phyloP scores from a whole-genome alignment of 1,284 basidiomycete species.

The Meira nashicola region DNA sequence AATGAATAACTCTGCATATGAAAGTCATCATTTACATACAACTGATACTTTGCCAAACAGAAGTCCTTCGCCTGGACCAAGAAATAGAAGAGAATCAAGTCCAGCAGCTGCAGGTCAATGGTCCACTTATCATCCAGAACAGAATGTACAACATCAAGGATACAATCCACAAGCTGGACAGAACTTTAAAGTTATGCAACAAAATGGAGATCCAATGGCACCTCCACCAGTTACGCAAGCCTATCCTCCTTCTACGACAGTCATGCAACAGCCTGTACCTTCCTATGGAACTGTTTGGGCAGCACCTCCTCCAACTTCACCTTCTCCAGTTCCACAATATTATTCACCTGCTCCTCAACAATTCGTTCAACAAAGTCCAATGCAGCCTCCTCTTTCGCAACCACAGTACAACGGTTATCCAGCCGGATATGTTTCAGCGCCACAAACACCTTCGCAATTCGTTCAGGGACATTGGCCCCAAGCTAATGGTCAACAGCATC shows the following conservation, averaged over 20 bases:
- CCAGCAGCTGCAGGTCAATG: background rate
- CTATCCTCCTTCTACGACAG: no score
- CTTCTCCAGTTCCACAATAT: background rate
- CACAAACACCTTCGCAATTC: no score
- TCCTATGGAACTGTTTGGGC: background rate
- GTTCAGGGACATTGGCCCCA: no score
- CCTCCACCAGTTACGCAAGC: no score
- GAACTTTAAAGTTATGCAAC: background rate
- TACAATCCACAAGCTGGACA: no score
- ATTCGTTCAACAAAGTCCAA: background rate
- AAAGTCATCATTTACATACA: no score
- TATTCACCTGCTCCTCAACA: background rate
- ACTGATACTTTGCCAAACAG: no score
- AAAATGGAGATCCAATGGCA: background rate
- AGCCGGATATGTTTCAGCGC: no score
- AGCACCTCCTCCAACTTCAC: background rate
- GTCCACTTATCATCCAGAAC: slow-evolving; percentile 1
- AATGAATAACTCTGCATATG: no score
- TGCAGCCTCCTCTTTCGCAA: background rate
- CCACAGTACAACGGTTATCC: no score
- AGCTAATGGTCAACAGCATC: no score
- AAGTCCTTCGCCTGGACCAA: background rate
- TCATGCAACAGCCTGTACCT: background rate
- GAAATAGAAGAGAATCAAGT: slow-evolving; percentile 7
- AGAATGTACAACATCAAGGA: background rate